phyloP scores from a whole-genome alignment of 163 green algal genomes.

The Scenedesmus sp. region DNA sequence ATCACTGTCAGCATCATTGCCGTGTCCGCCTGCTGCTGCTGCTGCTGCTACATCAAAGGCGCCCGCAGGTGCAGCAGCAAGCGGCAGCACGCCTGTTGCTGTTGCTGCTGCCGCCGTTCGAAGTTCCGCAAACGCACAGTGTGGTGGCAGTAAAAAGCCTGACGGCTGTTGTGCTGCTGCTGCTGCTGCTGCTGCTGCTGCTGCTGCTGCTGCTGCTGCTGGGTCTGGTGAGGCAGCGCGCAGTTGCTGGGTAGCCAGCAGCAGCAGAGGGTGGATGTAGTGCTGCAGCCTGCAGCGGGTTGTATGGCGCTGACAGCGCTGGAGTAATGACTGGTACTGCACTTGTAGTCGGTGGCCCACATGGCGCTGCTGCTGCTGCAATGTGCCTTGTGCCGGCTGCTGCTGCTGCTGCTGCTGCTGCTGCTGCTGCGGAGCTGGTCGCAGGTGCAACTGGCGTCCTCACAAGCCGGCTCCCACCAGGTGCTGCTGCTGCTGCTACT shows the following conservation, averaged over 20 bases:
- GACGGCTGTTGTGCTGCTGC: too few relatives aligned
- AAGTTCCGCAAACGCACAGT: too few relatives aligned
- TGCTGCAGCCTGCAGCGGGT: neutral
- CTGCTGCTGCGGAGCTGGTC: neutral
- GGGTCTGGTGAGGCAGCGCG: neutral
- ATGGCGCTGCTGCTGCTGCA: neutral
- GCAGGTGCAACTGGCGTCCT: neutral
- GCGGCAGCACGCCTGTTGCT: too few relatives aligned
- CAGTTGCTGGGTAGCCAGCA: neutral
- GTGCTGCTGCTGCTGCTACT: neutral
- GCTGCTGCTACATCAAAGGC: too few relatives aligned
- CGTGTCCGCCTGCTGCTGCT: too few relatives aligned
- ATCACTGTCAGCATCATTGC: too few relatives aligned
- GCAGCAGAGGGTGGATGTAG: too few relatives aligned
- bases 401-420: neutral
- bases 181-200: too few relatives aligned
- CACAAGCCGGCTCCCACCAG: neutral
- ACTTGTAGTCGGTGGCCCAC: neutral
- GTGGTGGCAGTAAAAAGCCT: too few relatives aligned
- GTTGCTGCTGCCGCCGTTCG: too few relatives aligned
- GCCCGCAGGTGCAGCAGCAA: too few relatives aligned
- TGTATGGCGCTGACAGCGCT: neutral
- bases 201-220: too few relatives aligned
- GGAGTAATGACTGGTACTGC: neutral
- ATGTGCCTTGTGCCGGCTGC: neutral